Percentiles rank a stretch among this genome's conserved stretches.
Conservation (phyloP, 2,329 filamentous ascomycete species). For the Diaporthe sp. region DNA sequence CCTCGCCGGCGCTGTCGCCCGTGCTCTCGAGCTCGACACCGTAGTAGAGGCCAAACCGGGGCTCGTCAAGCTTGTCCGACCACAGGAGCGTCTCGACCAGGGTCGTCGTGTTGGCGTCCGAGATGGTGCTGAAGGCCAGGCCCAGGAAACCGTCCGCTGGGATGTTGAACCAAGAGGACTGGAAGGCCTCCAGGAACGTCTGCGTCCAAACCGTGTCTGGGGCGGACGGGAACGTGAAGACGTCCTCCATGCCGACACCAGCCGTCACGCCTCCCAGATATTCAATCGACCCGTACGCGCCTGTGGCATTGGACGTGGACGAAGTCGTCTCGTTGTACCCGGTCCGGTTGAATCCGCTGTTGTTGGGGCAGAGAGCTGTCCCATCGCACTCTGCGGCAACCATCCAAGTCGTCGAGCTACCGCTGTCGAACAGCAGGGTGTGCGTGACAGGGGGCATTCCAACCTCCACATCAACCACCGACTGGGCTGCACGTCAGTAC, state of each 20-base stretch:
- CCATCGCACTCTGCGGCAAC: conserved; percentile 45
- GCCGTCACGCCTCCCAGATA: conserved; percentile 50
- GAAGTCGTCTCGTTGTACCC: conserved; percentile 49
- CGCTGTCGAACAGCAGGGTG: conserved; percentile 52
- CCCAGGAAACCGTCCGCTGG: conserved; percentile 54
- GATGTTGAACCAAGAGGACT: conserved; percentile 47
- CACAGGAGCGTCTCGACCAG: conserved; percentile 51
- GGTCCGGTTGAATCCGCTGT: conserved; percentile 45
- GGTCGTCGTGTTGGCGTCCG: conserved; percentile 48
- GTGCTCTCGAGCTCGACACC: conserved; percentile 42
- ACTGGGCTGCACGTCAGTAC: neutral
- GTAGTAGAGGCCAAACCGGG: conserved; percentile 51
- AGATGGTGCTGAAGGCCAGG: conserved; percentile 50
- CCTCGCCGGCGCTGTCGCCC: conserved; percentile 43
- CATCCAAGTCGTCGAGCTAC: conserved; percentile 53
- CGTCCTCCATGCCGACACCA: conserved; percentile 48
- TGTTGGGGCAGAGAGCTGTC: conserved; percentile 46
- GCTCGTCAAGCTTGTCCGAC: conserved; percentile 48
- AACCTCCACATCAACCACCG: conserved; percentile 42
- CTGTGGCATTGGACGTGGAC: conserved; percentile 45
- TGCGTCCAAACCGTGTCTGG: conserved; percentile 46
- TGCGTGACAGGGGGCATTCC: conserved; percentile 49
- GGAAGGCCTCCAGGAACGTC: conserved; percentile 49
- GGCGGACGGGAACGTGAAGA: conserved; percentile 42
- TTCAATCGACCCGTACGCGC: conserved; percentile 44